A percentile compares a stretch with the other conserved stretches of the same genome.
phyloP scores from a whole-genome alignment of 768 basidiomycete species.

The Roridomyces roridus region DNA sequence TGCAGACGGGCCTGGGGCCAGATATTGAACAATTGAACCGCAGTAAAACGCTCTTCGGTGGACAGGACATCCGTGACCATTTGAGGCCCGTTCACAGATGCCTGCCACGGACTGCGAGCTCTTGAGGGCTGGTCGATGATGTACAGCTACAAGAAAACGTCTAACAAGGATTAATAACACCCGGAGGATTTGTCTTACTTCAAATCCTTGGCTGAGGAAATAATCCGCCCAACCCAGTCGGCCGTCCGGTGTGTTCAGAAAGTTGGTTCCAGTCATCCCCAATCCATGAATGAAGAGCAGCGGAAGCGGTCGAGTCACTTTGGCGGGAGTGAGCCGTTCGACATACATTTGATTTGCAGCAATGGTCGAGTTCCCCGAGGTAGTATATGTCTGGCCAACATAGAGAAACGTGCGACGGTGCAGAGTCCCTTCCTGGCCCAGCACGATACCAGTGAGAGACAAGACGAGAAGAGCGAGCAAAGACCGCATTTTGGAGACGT shows the following conservation, averaged over 20 bases:
- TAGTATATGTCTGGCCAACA: slow-evolving; percentile 48
- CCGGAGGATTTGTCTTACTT: slow-evolving; percentile 36
- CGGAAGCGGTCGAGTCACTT: slow-evolving; percentile 45
- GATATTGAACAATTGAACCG: slow-evolving; percentile 33
- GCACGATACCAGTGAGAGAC: background rate
- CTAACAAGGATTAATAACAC: background rate
- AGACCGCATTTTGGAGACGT: background rate
- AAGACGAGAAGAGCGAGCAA: background rate
- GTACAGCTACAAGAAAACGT: slow-evolving; percentile 39
- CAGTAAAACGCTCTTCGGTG: slow-evolving; percentile 40
- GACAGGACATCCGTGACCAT: slow-evolving; percentile 22
- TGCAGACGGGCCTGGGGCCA: slow-evolving; percentile 42
- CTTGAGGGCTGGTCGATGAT: slow-evolving; percentile 45
- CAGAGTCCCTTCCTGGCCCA: slow-evolving; percentile 34
- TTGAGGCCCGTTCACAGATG: slow-evolving; percentile 34
- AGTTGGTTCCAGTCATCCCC: slow-evolving; percentile 59
- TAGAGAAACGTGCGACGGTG: slow-evolving; percentile 57
- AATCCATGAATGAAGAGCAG: slow-evolving; percentile 56
- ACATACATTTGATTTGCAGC: slow-evolving; percentile 57
- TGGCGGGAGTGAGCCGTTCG: slow-evolving; percentile 51
- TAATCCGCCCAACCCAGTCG: slow-evolving; percentile 64
- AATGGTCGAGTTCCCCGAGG: slow-evolving; percentile 41
- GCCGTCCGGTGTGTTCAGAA: slow-evolving; percentile 61
- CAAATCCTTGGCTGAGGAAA: slow-evolving; percentile 55
- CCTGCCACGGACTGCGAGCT: slow-evolving; percentile 43